A percentile compares a stretch with the other conserved stretches of the same genome.
Conservation (phyloP, 345 rosid species). For the Eutrema heterophyllum region DNA sequence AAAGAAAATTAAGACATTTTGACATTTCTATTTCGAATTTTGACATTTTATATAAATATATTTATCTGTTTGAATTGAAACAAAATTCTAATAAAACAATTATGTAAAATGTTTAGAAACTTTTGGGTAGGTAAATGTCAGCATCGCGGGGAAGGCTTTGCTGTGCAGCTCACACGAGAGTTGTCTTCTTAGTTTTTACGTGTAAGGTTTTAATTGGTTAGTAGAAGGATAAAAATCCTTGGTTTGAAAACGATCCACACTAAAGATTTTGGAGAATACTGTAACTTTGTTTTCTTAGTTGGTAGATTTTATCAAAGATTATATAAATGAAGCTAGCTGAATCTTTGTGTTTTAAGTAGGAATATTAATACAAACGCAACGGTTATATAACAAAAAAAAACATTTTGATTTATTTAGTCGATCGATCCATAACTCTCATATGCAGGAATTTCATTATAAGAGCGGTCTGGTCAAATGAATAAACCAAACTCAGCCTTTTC, state of each 20-base stretch:
- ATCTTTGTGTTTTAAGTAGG: background rate
- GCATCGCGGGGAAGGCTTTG: conserved; percentile 19
- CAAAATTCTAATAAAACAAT: background rate
- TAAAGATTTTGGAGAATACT: background rate
- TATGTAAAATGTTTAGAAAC: background rate
- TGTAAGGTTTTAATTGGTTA: background rate
- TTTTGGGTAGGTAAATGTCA: conserved; percentile 24
- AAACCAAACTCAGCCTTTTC: background rate
- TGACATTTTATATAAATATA: background rate
- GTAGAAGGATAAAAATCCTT: background rate
- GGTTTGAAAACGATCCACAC: conserved; percentile 3
- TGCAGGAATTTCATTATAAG: background rate
- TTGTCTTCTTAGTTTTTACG: background rate
- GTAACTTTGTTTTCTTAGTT: background rate
- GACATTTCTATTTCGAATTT: background rate
- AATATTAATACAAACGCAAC: background rate
- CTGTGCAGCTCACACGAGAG: conserved; percentile 17
- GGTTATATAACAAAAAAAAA: background rate
- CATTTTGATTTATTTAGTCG: background rate
- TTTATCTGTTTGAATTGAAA: background rate
- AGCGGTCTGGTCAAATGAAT: background rate
- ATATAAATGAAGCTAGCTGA: background rate
- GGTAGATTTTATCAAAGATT: background rate
- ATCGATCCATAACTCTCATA: background rate
- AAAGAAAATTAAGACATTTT: background rate